A percentile compares a stretch with the other conserved stretches of the same genome.
Evolutionary conservation across 345 rosid genomes (phyloP).

Genomic region (Physaria fendleri): DNA sequence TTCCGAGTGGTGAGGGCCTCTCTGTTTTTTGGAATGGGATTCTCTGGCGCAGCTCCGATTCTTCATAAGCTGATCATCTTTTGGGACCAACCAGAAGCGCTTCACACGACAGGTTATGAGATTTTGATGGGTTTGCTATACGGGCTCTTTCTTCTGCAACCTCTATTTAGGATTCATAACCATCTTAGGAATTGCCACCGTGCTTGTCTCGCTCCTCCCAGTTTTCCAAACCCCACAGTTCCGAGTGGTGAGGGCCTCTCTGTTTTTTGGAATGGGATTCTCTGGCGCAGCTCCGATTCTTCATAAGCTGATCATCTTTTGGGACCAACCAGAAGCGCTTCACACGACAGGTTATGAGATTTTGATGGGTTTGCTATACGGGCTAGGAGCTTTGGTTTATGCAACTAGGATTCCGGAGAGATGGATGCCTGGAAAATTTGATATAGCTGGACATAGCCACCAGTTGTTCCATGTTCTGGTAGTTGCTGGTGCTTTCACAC

Average conservation of each 20-base stretch:
- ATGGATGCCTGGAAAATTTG: slow-evolving; percentile 95
- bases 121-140: slow-evolving; percentile 71
- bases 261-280: slow-evolving; percentile 82
- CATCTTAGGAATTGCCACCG: slow-evolving; percentile 54
- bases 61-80: slow-evolving; percentile 74
- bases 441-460: slow-evolving; percentile 95
- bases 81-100: slow-evolving; percentile 82
- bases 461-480: slow-evolving; percentile 82
- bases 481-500: slow-evolving; percentile 83
- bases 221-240: slow-evolving; percentile 77
- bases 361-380: slow-evolving; percentile 73
- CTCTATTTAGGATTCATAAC: slow-evolving; percentile 86
- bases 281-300: slow-evolving; percentile 72
- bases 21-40: slow-evolving; percentile 80
- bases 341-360: slow-evolving; percentile 82
- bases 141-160: slow-evolving; percentile 63
- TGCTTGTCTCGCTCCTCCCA: slow-evolving; percentile 66
- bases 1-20: slow-evolving; percentile 59
- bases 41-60: slow-evolving; percentile 71
- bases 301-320: slow-evolving; percentile 72
- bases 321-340: slow-evolving; percentile 83
- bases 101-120: slow-evolving; percentile 85
- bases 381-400: slow-evolving; percentile 68
- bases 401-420: slow-evolving; percentile 82
- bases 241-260: slow-evolving; percentile 56